Evolutionary conservation across 768 basidiomycete genomes (phyloP).

Genomic region (Phylloporus arenicola): DNA sequence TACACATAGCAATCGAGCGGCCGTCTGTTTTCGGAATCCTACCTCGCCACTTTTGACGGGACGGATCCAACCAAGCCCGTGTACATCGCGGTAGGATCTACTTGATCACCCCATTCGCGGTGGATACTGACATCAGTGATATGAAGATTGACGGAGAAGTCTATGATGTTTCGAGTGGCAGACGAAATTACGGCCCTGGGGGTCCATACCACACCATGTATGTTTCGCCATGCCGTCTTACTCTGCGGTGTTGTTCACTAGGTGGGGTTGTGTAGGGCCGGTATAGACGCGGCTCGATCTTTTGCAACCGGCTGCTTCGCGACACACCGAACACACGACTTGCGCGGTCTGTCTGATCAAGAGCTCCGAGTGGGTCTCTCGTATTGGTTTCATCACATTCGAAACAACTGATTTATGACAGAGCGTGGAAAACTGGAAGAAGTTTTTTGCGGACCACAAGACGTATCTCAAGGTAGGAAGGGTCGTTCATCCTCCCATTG

Average conservation of each 20-base stretch:
- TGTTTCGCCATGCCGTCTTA: slow-evolving; percentile 13
- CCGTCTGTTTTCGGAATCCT: slow-evolving; percentile 67
- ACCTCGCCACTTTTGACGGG: slow-evolving; percentile 69
- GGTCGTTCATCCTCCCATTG: slow-evolving; percentile 71
- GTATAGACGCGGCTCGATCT: slow-evolving; percentile 84
- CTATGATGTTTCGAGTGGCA: slow-evolving; percentile 81
- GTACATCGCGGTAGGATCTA: slow-evolving; percentile 70
- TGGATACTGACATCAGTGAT: slow-evolving; percentile 8
- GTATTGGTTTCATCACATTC: neutral
- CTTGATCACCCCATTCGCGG: slow-evolving; percentile 4
- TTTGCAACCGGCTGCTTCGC: slow-evolving; percentile 94
- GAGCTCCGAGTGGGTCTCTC: slow-evolving; percentile 59
- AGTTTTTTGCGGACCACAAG: slow-evolving; percentile 79
- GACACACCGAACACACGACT: slow-evolving; percentile 86
- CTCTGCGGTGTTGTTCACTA: slow-evolving; percentile 20
- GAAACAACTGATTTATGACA: slow-evolving; percentile 25
- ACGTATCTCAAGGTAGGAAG: slow-evolving; percentile 74
- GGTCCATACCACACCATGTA: slow-evolving; percentile 77
- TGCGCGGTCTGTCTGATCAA: slow-evolving; percentile 67
- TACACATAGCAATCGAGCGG: slow-evolving; percentile 44
- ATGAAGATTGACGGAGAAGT: slow-evolving; percentile 85
- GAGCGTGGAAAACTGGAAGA: slow-evolving; percentile 85
- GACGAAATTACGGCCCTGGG: slow-evolving; percentile 79
- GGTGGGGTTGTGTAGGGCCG: slow-evolving; percentile 49
- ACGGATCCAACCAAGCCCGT: slow-evolving; percentile 56